Conservation (phyloP, 257 asterid genomes). For the Gardenia jasminoides region DNA sequence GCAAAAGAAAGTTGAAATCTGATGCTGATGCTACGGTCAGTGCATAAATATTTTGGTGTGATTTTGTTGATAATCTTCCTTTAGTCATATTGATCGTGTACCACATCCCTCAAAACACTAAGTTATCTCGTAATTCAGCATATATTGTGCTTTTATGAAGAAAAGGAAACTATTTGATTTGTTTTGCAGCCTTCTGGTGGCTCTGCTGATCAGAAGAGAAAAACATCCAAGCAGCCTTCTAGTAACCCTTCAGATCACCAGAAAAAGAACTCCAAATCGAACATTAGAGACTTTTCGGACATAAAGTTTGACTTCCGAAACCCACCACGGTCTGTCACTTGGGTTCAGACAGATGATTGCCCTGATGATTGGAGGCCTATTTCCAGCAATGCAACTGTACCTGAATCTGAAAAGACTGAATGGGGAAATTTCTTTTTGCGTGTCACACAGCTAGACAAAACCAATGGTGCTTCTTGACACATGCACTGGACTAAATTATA, state of each 20-base stretch:
- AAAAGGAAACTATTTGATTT: not conserved
- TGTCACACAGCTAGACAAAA: constrained; percentile 21
- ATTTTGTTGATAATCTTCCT: not conserved
- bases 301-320: constrained; percentile 32
- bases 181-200: constrained; percentile 28
- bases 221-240: constrained; percentile 28
- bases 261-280: constrained; percentile 19
- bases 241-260: constrained; percentile 14
- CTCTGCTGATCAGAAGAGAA: constrained; percentile 18
- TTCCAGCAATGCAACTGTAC: constrained; percentile 5
- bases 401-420: constrained; percentile 17
- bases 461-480: not conserved
- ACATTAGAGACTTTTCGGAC: constrained; percentile 15
- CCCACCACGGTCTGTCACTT: constrained; percentile 29
- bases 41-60: not conserved
- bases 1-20: constrained; percentile 24
- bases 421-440: constrained; percentile 27
- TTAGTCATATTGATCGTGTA: not conserved
- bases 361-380: constrained; percentile 25
- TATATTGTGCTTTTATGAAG: not conserved
- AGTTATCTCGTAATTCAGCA: not conserved
- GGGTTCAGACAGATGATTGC: constrained; percentile 21
- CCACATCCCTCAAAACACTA: not conserved
- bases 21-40: constrained; percentile 22
- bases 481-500: not conserved